phyloP scores from a whole-genome alignment of 2,329 filamentous ascomycete species.

The Epichloe typhina region DNA sequence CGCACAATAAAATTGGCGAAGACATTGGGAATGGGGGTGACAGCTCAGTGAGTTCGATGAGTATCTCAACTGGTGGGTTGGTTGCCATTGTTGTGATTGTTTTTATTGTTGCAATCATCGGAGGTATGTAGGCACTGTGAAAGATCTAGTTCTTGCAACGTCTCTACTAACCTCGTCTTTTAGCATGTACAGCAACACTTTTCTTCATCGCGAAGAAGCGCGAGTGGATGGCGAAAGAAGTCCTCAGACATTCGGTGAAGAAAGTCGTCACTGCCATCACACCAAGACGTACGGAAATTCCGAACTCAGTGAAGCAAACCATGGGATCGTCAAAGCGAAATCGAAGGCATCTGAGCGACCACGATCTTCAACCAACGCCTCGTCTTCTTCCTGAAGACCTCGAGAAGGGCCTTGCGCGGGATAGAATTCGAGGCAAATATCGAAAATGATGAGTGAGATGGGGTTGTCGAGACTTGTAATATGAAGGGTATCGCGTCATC shows the following conservation, averaged over 20 bases:
- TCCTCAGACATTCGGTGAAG: slow-evolving; percentile 53
- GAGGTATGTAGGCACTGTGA: slow-evolving; percentile 39
- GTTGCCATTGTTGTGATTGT: slow-evolving; percentile 66
- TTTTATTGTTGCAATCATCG: slow-evolving; percentile 50
- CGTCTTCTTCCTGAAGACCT: slow-evolving; percentile 40
- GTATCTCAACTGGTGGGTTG: slow-evolving; percentile 54
- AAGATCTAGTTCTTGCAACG: background rate
- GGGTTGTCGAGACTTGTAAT: background rate
- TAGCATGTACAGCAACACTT: slow-evolving; percentile 52
- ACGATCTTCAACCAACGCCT: slow-evolving; percentile 48
- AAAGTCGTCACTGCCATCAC: slow-evolving; percentile 49
- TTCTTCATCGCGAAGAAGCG: slow-evolving; percentile 75
- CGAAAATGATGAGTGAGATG: slow-evolving; percentile 7
- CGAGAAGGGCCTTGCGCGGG: slow-evolving; percentile 40
- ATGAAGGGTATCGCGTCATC: background rate
- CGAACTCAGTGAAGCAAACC: slow-evolving; percentile 39
- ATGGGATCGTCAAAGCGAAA: slow-evolving; percentile 17
- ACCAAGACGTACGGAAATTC: slow-evolving; percentile 48
- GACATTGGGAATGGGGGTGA: slow-evolving; percentile 54
- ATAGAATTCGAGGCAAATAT: slow-evolving; percentile 23
- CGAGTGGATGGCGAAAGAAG: slow-evolving; percentile 68
- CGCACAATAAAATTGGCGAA: slow-evolving; percentile 30
- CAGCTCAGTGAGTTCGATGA: slow-evolving; percentile 37
- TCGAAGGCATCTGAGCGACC: slow-evolving; percentile 29
- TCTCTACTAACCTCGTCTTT: background rate